A percentile compares a stretch with the other conserved stretches of the same genome.
Conservation (phyloP, 2,329 filamentous ascomycete genomes). For the Fusarium fracticaudum region DNA sequence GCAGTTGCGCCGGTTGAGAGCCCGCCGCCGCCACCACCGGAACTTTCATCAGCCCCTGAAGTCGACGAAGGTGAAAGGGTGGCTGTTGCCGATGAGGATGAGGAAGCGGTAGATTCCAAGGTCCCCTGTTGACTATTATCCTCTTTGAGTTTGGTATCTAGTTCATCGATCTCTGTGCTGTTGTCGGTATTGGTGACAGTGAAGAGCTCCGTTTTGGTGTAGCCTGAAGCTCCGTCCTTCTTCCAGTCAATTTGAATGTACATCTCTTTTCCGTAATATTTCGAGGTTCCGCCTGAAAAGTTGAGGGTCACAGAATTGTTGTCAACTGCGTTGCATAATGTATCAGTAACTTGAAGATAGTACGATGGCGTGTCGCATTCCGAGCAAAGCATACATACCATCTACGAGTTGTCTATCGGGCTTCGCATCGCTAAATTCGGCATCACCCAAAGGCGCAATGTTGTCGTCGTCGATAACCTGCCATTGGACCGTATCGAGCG, state of each 20-base stretch:
- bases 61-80: neutral
- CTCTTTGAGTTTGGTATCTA: neutral
- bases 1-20: constrained; percentile 56
- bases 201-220: constrained; percentile 11
- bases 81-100: neutral
- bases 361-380: neutral
- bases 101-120: neutral
- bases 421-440: neutral
- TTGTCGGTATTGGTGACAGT: constrained; percentile 9
- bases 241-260: constrained; percentile 14
- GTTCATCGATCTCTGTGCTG: neutral
- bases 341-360: neutral
- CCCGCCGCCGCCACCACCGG: constrained; percentile 19
- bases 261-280: constrained; percentile 13
- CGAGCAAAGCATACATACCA: neutral
- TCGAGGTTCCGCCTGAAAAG: neutral
- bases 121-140: neutral
- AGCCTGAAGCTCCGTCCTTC: neutral
- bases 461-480: neutral
- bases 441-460: neutral
- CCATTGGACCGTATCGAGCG: neutral
- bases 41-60: neutral
- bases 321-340: neutral
- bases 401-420: neutral
- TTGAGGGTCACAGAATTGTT: neutral